These are phyloP conservation scores for Phytopythium helicoides DNA, from an alignment of 352 stramenopile genomes.

Conservation along the genomic window DNA sequence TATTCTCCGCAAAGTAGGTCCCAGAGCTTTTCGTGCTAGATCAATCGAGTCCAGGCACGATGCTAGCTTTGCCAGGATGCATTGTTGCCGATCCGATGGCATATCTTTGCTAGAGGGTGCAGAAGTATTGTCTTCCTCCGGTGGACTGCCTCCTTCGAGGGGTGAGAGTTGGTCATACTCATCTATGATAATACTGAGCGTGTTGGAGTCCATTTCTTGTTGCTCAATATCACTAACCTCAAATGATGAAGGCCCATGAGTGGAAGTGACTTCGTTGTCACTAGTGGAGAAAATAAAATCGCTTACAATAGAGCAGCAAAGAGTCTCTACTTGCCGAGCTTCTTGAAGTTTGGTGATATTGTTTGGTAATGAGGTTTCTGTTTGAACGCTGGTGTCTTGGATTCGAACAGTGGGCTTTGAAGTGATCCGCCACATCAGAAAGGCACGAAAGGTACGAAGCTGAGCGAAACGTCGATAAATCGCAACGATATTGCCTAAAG, in stretches of 20 bases:
- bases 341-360: not conserved
- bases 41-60: constrained; percentile 46
- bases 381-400: not conserved
- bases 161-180: not conserved
- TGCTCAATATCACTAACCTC: constrained; percentile 3
- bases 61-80: constrained; percentile 16
- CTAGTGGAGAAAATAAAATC: constrained; percentile 29
- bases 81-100: not conserved
- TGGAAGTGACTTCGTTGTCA: not conserved
- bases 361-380: not conserved
- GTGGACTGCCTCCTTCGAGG: constrained; percentile 1
- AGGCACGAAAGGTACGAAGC: constrained; percentile 21
- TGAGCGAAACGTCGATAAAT: constrained; percentile 21
- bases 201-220: constrained; percentile 5
- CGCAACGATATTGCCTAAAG: constrained; percentile 35
- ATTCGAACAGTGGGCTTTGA: not conserved
- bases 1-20: constrained; percentile 28
- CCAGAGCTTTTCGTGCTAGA: constrained; percentile 36
- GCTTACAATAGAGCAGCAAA: constrained; percentile 42
- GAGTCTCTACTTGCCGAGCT: constrained; percentile 28
- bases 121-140: not conserved
- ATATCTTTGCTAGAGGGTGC: not conserved
- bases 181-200: constrained; percentile 7
- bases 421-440: constrained; percentile 29
- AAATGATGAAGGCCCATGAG: not conserved